Base-by-base conservation (phyloP, 176 grass and related monocot species). In the Oryza glaberrima region DNA sequence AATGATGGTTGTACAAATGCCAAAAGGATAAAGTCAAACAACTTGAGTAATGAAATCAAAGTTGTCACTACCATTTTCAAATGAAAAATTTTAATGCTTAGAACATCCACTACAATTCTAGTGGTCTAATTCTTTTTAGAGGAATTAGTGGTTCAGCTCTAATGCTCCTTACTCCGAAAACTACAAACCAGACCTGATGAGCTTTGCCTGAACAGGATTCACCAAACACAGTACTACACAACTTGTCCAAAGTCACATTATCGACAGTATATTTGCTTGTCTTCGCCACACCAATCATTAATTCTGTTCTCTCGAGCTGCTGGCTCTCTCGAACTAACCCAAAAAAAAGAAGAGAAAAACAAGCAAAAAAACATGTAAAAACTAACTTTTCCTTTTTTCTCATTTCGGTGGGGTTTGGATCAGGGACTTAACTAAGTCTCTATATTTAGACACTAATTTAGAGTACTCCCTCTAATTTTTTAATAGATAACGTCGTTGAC, bases 181-280 rank as follows among this genome's bases (percentile, higher is more conserved):
- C 9, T 63, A 63, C 58, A 63, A 23, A 23, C 0, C 58, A 11
- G 58, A 63, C 51, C 49, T 60, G 74, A 58, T 54, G 15, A 79
- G 61, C 13, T 66, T 46, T 48, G 19, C 30, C 23, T 20, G 63
- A 69, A 51, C 61, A 46, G 15, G 6, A 32, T 34, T 43, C 63
- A 67, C 13, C 41, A 2, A 19, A 11, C 26, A n/a, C 6, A 17
- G 7, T 44, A 44, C 9, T 9, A 7, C 40, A 41, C 40, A 41
- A 49, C 43, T 3, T 49, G 15, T n/a, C 77, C 43, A 19, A 68
- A 67, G 5, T 46, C 77, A 68, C 64, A 56, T 41, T 15, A n/a
- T 5, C 9, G 68, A 82, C 80, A 72, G 36, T 63, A 72, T 60
- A 60, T 46, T 19, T 6, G 61, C 9, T 69, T 68, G 64, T 79